phyloP scores from a whole-genome alignment of 2,329 filamentous ascomycete species.

The Claviceps paspali region DNA sequence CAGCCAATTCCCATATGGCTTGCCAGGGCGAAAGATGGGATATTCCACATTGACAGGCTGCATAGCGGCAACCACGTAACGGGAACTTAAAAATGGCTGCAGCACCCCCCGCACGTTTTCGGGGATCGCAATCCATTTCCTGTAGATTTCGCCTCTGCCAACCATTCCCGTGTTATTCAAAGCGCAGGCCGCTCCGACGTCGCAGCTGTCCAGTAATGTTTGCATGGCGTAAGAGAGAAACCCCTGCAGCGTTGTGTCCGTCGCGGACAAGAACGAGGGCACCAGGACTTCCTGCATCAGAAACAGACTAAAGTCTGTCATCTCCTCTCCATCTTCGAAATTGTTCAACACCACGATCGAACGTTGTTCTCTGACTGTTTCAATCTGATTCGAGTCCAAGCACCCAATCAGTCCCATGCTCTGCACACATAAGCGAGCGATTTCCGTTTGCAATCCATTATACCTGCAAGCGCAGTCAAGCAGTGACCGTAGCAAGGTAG shows the following conservation, averaged over 20 bases:
- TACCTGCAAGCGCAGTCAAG: conserved; percentile 78
- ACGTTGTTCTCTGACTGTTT: conserved; percentile 60
- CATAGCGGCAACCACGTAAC: conserved; percentile 57
- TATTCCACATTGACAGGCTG: conserved; percentile 45
- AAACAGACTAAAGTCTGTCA: conserved; percentile 72
- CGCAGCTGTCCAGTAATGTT: conserved; percentile 65
- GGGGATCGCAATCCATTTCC: conserved; percentile 65
- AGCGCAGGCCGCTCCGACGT: conserved; percentile 45
- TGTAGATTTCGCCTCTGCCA: conserved; percentile 45
- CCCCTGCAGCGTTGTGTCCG: conserved; percentile 74
- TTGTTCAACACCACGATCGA: conserved; percentile 82
- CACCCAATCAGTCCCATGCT: conserved; percentile 84
- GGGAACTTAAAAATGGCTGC: conserved; percentile 77
- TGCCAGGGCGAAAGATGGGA: conserved; percentile 57
- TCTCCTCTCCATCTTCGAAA: conserved; percentile 64
- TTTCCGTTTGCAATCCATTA: conserved; percentile 48
- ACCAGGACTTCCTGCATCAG: conserved; percentile 78
- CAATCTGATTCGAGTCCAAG: conserved; percentile 78
- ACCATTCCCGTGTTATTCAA: conserved; percentile 22
- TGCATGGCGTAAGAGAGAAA: conserved; percentile 94
- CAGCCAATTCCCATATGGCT: conserved; percentile 69
- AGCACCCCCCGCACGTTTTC: conserved; percentile 65
- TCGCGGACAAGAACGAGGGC: conserved; percentile 79
- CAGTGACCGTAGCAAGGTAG: conserved; percentile 57
- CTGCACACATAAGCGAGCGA: conserved; percentile 60